Conservation (phyloP, 306 rosid species). For the Lotus japonicus region DNA sequence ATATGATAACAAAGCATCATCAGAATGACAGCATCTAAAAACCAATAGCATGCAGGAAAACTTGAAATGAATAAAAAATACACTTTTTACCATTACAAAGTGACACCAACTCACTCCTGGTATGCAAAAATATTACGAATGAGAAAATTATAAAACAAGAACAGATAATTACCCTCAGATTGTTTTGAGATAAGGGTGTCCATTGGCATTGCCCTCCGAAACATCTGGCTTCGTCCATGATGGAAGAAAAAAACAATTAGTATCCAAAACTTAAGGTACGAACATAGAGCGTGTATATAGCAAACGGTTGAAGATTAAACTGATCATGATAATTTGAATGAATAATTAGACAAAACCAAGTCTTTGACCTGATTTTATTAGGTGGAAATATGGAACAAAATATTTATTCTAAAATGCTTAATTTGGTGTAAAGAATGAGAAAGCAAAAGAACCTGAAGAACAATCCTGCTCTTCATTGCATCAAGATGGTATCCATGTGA, state of each 20-base stretch:
- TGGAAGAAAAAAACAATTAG: conserved; percentile 31
- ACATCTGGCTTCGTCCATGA: conserved; percentile 73
- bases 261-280: conserved; percentile 2
- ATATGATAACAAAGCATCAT: background rate
- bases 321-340: background rate
- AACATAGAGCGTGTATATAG: background rate
- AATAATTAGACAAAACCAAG: background rate
- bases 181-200: conserved; percentile 27
- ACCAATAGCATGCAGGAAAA: background rate
- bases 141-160: conserved; percentile 4
- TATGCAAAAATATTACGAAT: background rate
- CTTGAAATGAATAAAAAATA: background rate
- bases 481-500: conserved; percentile 11
- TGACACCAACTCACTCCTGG: background rate
- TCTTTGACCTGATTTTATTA: background rate
- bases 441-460: conserved; percentile 29
- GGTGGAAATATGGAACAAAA: background rate
- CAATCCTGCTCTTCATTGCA: conserved; percentile 18
- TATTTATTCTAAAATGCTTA: background rate
- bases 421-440: background rate
- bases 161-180: conserved; percentile 44
- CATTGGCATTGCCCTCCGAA: conserved; percentile 44
- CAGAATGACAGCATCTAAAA: background rate
- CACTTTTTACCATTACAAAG: background rate
- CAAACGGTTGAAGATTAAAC: conserved; percentile 2